These are phyloP conservation scores for Hypoxylon rubiginosum DNA, from an alignment of 2,329 filamentous ascomycete species.

Conservation along the genomic window DNA sequence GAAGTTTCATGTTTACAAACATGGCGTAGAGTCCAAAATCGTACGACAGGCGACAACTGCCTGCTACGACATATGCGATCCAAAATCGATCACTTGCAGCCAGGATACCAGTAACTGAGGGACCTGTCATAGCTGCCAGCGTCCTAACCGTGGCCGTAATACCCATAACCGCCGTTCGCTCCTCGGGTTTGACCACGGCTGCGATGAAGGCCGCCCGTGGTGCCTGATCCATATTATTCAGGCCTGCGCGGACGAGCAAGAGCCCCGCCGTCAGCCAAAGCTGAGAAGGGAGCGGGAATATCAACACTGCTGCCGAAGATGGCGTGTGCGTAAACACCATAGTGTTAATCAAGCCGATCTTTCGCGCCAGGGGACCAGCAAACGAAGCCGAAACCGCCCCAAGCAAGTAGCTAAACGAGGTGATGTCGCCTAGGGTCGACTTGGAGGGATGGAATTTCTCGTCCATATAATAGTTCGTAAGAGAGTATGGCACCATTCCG, in stretches of 20 bases:
- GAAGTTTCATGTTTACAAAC: constrained; percentile 70
- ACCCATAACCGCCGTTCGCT: constrained; percentile 78
- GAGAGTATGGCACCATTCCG: constrained; percentile 71
- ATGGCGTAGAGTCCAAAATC: constrained; percentile 70
- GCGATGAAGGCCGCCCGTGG: constrained; percentile 76
- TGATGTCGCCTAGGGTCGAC: constrained; percentile 70
- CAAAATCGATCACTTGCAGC: constrained; percentile 68
- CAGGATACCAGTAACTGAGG: constrained; percentile 67
- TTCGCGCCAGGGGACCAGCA: constrained; percentile 68
- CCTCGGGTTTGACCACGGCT: constrained; percentile 73
- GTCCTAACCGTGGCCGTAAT: constrained; percentile 74
- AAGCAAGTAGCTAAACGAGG: constrained; percentile 67
- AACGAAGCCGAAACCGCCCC: constrained; percentile 67
- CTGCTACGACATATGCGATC: constrained; percentile 72
- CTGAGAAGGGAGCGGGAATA: constrained; percentile 68
- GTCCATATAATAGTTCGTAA: constrained; percentile 72
- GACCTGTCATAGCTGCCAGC: constrained; percentile 67
- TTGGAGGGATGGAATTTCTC: constrained; percentile 68
- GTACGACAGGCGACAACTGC: constrained; percentile 66
- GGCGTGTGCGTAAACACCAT: constrained; percentile 75
- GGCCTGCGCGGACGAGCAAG: constrained; percentile 69
- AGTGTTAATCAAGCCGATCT: constrained; percentile 73
- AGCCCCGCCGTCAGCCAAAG: constrained; percentile 67
- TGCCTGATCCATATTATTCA: constrained; percentile 79
- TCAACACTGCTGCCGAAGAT: constrained; percentile 70